Evolutionary conservation across 148 eudicot genomes (phyloP), one percentile per base, ranked within the genome.

Genomic region (Spergularia bocconei): DNA sequence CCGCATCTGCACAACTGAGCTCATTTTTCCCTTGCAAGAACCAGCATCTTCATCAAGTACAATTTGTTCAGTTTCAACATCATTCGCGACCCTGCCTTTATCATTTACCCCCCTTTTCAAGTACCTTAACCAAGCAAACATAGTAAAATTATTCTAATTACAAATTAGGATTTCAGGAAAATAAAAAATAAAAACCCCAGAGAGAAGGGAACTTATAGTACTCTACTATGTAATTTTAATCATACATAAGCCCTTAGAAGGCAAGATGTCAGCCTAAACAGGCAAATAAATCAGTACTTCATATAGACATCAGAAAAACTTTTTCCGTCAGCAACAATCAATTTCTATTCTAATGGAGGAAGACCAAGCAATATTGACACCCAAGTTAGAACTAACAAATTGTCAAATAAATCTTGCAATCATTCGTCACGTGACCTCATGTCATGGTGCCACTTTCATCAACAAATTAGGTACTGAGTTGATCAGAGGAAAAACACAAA

Each of bases 1-100:
- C 81, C 99, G 87, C 99, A 96, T 92, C 84, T 95, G 99, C 67
- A 96, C 93, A 83, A 96, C 97, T 76, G 99, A 96, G 83, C 92
- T 92, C 98, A 96, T 91, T 82, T 85, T 92, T 44, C 98, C 98
- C 83, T 91, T 92, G 87, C 81, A 87, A 21, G 90, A 89, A 17
- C 99, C 99, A 87, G 94, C 93, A 89, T 92, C 98, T 89, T 96
- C 99, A 73, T 95, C 96, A 57, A 92, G 90, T 56, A 96, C 87
- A 63, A 96, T 88, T 85, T 96, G 99, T 76, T 96, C 99, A 19
- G 98, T 96, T 84, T 95, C 99, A 77, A 95, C 99, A 80, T 95
- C 99, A 87, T 95, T 95, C 77, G 99, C 99, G 38, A 92, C 99
- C 86, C 94, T 89, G 75, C 99, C 99, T 74, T 88, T 88, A 82